Evolutionary conservation across 371 early-diverging fungal genomes (phyloP).

Genomic region (Actinomucor elegans): DNA sequence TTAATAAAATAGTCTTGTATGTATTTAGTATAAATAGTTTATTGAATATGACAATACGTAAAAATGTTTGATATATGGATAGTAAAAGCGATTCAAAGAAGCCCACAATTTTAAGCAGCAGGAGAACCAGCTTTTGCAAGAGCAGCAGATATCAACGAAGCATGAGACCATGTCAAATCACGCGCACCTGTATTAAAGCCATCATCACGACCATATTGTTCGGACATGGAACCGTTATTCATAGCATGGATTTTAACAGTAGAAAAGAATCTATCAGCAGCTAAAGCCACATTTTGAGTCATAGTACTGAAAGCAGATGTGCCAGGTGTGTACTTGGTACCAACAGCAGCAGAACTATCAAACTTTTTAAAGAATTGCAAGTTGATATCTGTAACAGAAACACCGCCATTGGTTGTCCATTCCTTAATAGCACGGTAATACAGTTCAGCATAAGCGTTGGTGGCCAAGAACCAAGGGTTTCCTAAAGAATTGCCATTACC

Average conservation of each 20-base stretch:
- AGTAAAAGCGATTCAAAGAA: too few species aligned
- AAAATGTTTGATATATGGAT: too few species aligned
- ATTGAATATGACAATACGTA: too few species aligned
- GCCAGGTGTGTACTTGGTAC: constrained; percentile 18
- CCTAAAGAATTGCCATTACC: constrained; percentile 53
- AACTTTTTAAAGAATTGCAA: constrained; percentile 36
- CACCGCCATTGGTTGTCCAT: constrained; percentile 19
- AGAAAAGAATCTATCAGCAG: constrained; percentile 54
- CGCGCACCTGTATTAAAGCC: constrained; percentile 59
- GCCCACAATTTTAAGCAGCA: constrained; percentile 21
- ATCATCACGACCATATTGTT: constrained; percentile 52
- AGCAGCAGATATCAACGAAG: constrained; percentile 49
- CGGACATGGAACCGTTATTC: constrained; percentile 48
- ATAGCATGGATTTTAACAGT: constrained; percentile 49
- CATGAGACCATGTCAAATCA: constrained; percentile 75
- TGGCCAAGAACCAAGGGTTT: constrained; percentile 70
- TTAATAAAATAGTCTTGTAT: too few species aligned
- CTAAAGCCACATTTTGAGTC: constrained; percentile 28
- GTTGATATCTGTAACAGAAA: constrained; percentile 35
- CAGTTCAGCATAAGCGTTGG: constrained; percentile 61
- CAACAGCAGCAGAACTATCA: constrained; percentile 24
- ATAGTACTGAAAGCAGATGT: constrained; percentile 25
- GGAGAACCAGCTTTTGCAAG: constrained; percentile 27
- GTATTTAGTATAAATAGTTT: too few species aligned
- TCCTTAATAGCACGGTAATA: constrained; percentile 49